These are phyloP conservation scores for Selaginella moellendorffii DNA, from an alignment of 75 land plant genomes.

Conservation along the genomic window DNA sequence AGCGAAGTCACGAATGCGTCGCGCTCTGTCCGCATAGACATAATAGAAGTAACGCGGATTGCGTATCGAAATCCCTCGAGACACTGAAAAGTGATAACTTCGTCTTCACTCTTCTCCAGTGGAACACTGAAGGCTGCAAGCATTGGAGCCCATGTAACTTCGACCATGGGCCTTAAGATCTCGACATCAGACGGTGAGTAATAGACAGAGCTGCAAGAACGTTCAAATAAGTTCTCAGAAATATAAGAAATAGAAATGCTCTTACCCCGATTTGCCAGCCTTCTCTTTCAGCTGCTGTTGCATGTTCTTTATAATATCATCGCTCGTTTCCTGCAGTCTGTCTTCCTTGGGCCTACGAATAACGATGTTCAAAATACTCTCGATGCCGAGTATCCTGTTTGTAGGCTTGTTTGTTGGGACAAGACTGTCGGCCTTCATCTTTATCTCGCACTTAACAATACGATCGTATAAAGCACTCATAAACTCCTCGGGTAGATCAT, in stretches of 20 bases:
- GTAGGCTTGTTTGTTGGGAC: constrained; percentile 50
- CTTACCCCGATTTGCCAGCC: constrained; percentile 98
- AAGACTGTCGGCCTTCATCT: constrained; percentile 85
- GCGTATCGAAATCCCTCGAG: constrained; percentile 59
- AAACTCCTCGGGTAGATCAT: constrained; percentile 91
- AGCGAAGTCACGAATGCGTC: constrained; percentile 75
- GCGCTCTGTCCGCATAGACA: constrained; percentile 68
- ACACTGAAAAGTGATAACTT: constrained; percentile 37
- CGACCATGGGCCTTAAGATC: constrained; percentile 62
- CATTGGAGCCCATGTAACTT: constrained; percentile 76
- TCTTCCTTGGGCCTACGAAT: constrained; percentile 64
- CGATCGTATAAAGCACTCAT: constrained; percentile 82
- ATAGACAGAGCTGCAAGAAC: constrained; percentile 45
- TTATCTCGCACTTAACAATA: constrained; percentile 86
- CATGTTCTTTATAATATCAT: constrained; percentile 93
- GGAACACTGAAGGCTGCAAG: constrained; percentile 74
- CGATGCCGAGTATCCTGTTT: constrained; percentile 69
- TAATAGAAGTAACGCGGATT: constrained; percentile 59
- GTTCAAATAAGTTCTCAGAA: background rate
- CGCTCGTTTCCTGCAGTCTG: constrained; percentile 66
- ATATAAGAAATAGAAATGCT: background rate
- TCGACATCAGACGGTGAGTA: constrained; percentile 44
- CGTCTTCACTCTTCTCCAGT: constrained; percentile 65
- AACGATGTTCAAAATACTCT: constrained; percentile 87
- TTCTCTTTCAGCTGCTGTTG: constrained; percentile 97